phyloP scores from a whole-genome alignment of 192 early-diverging fungal species.

The Coemansia sp. region DNA sequence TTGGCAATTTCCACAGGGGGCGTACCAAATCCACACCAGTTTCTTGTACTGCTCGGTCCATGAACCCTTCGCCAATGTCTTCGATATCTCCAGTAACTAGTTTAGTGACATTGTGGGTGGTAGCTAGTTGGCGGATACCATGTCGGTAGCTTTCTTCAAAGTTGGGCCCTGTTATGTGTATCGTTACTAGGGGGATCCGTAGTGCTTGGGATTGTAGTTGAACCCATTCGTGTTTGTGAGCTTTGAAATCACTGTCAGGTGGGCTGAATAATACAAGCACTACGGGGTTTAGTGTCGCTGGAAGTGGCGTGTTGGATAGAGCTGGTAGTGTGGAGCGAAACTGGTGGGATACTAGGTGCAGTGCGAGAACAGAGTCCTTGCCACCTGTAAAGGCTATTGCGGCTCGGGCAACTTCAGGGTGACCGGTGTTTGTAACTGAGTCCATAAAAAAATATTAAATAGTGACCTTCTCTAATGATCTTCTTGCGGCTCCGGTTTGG shows the following conservation, averaged over 20 bases:
- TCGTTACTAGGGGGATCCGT: slow-evolving; percentile 49
- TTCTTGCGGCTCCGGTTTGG: not conserved
- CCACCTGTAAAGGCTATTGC: slow-evolving; percentile 67
- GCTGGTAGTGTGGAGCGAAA: not conserved
- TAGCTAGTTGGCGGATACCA: slow-evolving; percentile 43
- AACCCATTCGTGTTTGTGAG: slow-evolving; percentile 58
- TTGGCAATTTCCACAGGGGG: slow-evolving; percentile 61
- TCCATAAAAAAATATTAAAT: not conserved
- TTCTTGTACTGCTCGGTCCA: slow-evolving; percentile 57
- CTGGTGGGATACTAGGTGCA: slow-evolving; percentile 46
- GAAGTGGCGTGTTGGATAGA: not conserved
- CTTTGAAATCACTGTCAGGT: slow-evolving; percentile 58
- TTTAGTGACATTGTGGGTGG: slow-evolving; percentile 48
- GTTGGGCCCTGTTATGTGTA: slow-evolving; percentile 50
- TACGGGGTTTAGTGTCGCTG: slow-evolving; percentile 22
- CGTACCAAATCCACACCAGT: slow-evolving; percentile 57
- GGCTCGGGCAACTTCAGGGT: slow-evolving; percentile 12
- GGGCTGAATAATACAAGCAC: slow-evolving; percentile 58
- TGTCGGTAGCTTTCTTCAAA: slow-evolving; percentile 56
- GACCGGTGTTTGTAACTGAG: not conserved
- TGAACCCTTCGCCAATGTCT: slow-evolving; percentile 64
- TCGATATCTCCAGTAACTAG: slow-evolving; percentile 68
- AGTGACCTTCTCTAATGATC: not conserved
- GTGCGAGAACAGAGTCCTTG: slow-evolving; percentile 63
- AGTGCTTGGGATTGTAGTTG: slow-evolving; percentile 55